Base-by-base conservation (phyloP, 2,329 filamentous ascomycete genomes). In the Sphaerostilbella broomeana region DNA sequence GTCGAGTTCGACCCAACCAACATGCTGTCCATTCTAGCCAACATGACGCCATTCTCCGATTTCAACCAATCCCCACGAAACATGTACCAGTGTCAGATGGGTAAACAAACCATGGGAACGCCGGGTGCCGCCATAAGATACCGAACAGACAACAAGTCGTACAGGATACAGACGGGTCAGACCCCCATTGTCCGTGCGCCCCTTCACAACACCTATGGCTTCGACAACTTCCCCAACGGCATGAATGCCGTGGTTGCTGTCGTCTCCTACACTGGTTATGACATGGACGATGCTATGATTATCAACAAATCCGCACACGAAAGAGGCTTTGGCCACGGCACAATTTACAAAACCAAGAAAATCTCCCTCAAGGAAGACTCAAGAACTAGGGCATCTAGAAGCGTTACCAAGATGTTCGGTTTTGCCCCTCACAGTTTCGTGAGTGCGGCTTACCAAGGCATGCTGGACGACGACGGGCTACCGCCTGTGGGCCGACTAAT, bases 231-330 rank as follows among this genome's bases (percentile, higher is more conserved):
- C 62, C 92, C 92, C 39, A 95, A 97, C 59, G 92, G 92, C 19
- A 89, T 80, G 55, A 98, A 98, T 55, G 87, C 88, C 7, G 81
- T 97, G 26, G 92, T 98, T 43, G 92, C 92, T 43, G 94, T 98
- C 61, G 95, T 98, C 48, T 95, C 90, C 1, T 98, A 98, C 63
- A 97, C 90, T 2, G 92, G 90, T 36, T 98, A 97, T 66, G 92
- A 98, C 73, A 98, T 98, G 92, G 92, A 98, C 72, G 92, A 98
- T 67, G 92, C 92, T 59, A 97, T 97, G 90, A 97, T 98, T 58
- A 73, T 98, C 59, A 97, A 97, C 72, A 97, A 97, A 62, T 95
- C 88, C 15, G 81, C 90, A 3, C 87, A 95, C 62, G 92, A 98
- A 64, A 81, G 92, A 51, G 92, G 92, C 11, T 97, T 98, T 56